Evolutionary conservation across 1,284 basidiomycete genomes (phyloP).

Genomic region (Ustilago loliicola): DNA sequence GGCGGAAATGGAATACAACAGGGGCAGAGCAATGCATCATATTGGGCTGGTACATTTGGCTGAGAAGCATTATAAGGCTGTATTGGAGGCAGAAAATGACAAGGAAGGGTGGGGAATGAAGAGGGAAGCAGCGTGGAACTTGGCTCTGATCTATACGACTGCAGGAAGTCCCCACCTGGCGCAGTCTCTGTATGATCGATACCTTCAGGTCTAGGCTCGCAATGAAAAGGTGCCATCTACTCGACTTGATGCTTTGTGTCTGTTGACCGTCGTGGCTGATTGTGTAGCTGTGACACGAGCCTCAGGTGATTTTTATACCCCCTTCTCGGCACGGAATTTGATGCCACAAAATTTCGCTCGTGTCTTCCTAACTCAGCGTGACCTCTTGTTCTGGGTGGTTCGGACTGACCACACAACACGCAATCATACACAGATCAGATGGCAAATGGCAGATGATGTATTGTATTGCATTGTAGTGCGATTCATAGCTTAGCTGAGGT

Average conservation of each 20-base stretch:
- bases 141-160: constrained; percentile 58
- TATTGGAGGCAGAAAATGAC: constrained; percentile 26
- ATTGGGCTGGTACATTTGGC: constrained; percentile 72
- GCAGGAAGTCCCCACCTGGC: constrained; percentile 45
- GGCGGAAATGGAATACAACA: constrained; percentile 87
- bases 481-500: background rate
- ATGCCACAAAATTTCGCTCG: too few species aligned
- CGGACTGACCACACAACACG: background rate
- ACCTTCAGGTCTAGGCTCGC: constrained; percentile 17
- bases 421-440: background rate
- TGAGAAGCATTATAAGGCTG: constrained; percentile 56
- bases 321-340: too few species aligned
- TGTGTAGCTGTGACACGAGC: too few species aligned
- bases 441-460: background rate
- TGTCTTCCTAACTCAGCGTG: too few species aligned
- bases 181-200: constrained; percentile 39
- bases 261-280: too few species aligned
- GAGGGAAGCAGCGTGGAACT: constrained; percentile 65
- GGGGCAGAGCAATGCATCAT: constrained; percentile 89
- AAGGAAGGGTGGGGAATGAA: constrained; percentile 28
- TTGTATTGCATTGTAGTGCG: background rate
- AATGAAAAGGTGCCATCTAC: too few species aligned
- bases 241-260: too few species aligned
- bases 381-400: background rate
- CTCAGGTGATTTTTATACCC: too few species aligned